These are phyloP conservation scores for Graphilbum sp. DNA, from an alignment of 2,329 filamentous ascomycete genomes.

Conservation along the genomic window DNA sequence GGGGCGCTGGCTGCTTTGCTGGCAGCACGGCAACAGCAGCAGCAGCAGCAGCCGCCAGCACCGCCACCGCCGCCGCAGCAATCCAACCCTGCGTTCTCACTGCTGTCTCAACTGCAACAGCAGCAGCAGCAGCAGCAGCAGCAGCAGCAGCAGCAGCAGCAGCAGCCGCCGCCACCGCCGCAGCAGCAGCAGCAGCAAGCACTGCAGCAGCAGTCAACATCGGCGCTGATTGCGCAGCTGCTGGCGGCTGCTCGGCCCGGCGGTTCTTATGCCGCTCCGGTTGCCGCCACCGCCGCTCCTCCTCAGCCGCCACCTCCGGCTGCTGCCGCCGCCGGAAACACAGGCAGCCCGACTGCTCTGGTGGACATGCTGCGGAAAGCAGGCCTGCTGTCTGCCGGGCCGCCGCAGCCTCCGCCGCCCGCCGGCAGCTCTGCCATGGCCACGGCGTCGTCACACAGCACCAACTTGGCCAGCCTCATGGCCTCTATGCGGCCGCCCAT, in stretches of 20 bases:
- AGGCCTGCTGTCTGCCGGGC: slow-evolving; percentile 37
- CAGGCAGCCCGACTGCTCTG: slow-evolving; percentile 34
- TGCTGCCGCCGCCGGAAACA: not conserved
- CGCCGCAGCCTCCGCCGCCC: slow-evolving; percentile 13
- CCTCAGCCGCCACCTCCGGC: too few species aligned
- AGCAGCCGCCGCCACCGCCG: not conserved
- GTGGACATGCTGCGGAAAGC: slow-evolving; percentile 52
- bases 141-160: slow-evolving; percentile 1
- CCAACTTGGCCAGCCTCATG: slow-evolving; percentile 13
- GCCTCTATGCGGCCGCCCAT: slow-evolving; percentile 9
- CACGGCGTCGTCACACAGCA: slow-evolving; percentile 6
- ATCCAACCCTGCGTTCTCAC: slow-evolving; percentile 10
- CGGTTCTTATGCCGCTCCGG: slow-evolving; percentile 16
- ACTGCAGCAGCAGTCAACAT: slow-evolving; percentile 7
- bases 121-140: slow-evolving; percentile 1
- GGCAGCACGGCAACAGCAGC: slow-evolving; percentile 28
- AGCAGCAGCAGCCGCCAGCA: slow-evolving; percentile 18
- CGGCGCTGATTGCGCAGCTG: slow-evolving; percentile 6
- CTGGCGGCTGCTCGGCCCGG: slow-evolving; percentile 3
- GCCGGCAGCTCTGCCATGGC: too few species aligned
- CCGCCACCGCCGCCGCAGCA: slow-evolving; percentile 26
- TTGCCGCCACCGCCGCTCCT: not conserved
- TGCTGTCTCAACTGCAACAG: not conserved
- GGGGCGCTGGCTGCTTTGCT: slow-evolving; percentile 43
- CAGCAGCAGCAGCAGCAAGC: not conserved